phyloP scores from a whole-genome alignment of 192 early-diverging fungal genomes.

The Coemansia sp. region DNA sequence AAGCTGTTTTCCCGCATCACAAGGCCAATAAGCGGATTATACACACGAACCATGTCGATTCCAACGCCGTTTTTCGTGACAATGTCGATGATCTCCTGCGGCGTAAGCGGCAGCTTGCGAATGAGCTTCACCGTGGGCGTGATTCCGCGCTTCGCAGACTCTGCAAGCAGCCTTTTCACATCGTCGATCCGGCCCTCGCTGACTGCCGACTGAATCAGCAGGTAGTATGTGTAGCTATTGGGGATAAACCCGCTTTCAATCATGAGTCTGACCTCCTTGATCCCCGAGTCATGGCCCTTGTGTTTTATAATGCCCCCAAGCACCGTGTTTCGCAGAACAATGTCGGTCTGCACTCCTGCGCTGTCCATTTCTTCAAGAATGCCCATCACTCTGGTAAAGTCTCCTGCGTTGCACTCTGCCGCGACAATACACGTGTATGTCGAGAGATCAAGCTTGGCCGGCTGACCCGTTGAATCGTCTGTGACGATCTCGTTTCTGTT shows the following conservation, averaged over 20 bases:
- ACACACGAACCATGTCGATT: conserved; percentile 31
- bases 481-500: conserved; percentile 13
- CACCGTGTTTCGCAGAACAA: conserved; percentile 41
- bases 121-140: conserved; percentile 28
- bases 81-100: conserved; percentile 26
- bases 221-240: conserved; percentile 30
- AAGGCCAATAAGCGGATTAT: conserved; percentile 41
- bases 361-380: conserved; percentile 40
- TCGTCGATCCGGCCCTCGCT: conserved; percentile 24
- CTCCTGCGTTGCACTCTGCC: conserved; percentile 38
- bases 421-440: conserved; percentile 42
- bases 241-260: conserved; percentile 27
- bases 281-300: conserved; percentile 27
- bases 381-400: conserved; percentile 20
- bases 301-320: conserved; percentile 30
- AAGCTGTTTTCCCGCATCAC: conserved; percentile 41
- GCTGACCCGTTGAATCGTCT: conserved; percentile 4
- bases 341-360: conserved; percentile 27
- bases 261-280: conserved; percentile 38
- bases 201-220: conserved; percentile 28
- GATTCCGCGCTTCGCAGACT: conserved; percentile 18
- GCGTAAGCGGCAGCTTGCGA: conserved; percentile 20
- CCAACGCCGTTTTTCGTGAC: conserved; percentile 10
- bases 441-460: conserved; percentile 19
- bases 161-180: conserved; percentile 14